Percentiles rank a stretch among this genome's conserved stretches.
phyloP scores from a whole-genome alignment of 2,329 filamentous ascomycete species.

The Cladosporium velox region DNA sequence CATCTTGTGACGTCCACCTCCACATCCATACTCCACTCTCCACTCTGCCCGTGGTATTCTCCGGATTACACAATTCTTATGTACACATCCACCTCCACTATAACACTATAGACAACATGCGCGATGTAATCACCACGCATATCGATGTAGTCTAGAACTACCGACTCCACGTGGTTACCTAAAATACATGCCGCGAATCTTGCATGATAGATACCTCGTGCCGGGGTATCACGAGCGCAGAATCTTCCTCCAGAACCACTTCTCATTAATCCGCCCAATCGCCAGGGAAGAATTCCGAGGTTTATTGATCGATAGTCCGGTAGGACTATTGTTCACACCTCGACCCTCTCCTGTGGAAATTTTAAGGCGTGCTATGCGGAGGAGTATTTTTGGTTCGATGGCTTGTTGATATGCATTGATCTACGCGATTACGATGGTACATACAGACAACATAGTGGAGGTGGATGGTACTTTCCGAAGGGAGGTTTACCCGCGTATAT shows the following conservation, averaged over 20 bases:
- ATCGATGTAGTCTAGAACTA: not conserved
- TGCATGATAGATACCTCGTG: not conserved
- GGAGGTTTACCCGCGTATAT: not conserved
- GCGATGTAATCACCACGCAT: not conserved
- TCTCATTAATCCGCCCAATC: not conserved
- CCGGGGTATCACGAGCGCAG: not conserved
- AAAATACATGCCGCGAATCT: not conserved
- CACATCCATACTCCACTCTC: not conserved
- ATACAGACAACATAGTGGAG: not conserved
- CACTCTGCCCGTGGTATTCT: not conserved
- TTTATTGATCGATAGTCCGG: not conserved
- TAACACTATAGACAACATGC: not conserved
- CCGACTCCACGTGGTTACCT: not conserved
- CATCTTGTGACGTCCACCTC: not conserved
- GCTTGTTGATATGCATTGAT: not conserved
- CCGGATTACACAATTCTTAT: not conserved
- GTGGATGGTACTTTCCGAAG: not conserved
- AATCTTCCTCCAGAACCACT: not conserved
- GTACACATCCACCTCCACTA: not conserved
- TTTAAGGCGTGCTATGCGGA: not conserved
- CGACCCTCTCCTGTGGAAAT: not conserved
- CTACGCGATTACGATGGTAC: not conserved
- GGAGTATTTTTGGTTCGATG: not conserved
- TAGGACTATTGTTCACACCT: not conserved
- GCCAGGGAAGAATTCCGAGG: not conserved